Evolutionary conservation across 257 asterid genomes (phyloP), one percentile per base, ranked within the genome.

Genomic region (Linaria vulgaris): DNA sequence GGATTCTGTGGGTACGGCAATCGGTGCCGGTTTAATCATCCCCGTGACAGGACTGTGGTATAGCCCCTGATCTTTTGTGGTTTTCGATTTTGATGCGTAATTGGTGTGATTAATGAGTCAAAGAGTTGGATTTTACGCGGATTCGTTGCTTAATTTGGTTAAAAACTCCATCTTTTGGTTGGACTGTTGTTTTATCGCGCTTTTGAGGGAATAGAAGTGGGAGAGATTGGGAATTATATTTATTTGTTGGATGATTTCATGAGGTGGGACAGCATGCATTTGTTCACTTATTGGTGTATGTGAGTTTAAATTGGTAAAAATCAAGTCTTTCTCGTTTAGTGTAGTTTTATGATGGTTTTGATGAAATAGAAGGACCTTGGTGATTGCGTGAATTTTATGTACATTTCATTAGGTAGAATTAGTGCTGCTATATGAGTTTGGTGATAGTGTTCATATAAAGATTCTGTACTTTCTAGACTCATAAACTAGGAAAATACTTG

Each of bases 11-110:
- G 96, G 12, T 90, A 79, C 59, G 96, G 96, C 70, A 69, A 83
- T 58, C 79, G 97, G 62, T 94, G 99, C 80, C 90, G 99, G 77
- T 94, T 85, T 77, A 94, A 94, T 80, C 99, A 94, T 63, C 97
- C 99, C 13, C 86, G 81, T 63, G 95, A 87, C 69, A 86, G 92
- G 60, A 63, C 69, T 64, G 60, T 70, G 85, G 96, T 87, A 34
- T 34, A 34, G 9, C 9, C 10, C 5, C 10, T 34, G 41, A 34
- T 34, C 41, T 34, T 34, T 34, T 30, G 37, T n/a, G n/a, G n/a
- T n/a, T 54, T 66, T 66, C 44, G 46, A 66, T 65, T 61, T 53
- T 56, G 34, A 53, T 62, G 75, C 54, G 27, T 52, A 65, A 16
- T 59, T 66, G 57, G 63, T 56, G 72, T 60, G 73, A 72, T 76